Percentiles rank a stretch among this genome's conserved stretches.
phyloP scores from a whole-genome alignment of 208 protist species.

The Acanthamoeba castellanii region DNA sequence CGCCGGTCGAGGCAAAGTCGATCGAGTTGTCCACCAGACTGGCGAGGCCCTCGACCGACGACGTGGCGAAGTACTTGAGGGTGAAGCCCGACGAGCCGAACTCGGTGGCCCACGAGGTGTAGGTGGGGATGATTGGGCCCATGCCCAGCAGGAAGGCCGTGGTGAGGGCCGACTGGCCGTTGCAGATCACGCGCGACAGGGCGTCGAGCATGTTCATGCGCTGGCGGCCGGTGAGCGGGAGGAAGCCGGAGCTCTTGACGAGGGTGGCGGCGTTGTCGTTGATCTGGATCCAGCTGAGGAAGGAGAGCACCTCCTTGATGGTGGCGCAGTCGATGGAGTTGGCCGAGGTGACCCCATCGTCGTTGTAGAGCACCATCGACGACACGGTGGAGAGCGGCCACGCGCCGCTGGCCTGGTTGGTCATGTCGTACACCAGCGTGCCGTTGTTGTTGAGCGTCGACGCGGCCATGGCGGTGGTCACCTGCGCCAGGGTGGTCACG shows the following conservation, averaged over 20 bases:
- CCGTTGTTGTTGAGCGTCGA: neutral
- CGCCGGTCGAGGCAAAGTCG: conserved; percentile 8
- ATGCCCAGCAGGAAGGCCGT: conserved; percentile 24
- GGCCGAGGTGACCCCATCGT: neutral
- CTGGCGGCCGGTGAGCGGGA: neutral
- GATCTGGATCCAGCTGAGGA: neutral
- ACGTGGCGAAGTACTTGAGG: neutral
- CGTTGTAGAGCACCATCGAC: neutral
- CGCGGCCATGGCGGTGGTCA: neutral
- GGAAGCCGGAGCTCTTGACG: neutral
- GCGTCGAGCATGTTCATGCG: conserved; percentile 14
- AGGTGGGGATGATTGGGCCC: neutral
- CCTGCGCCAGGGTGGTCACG: neutral
- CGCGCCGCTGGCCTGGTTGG: neutral
- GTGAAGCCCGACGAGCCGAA: conserved; percentile 39
- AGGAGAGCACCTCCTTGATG: conserved; percentile 5
- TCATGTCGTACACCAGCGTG: neutral
- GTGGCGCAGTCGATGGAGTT: neutral
- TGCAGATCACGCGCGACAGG: neutral
- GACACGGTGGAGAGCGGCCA: neutral
- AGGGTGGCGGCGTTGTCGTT: neutral
- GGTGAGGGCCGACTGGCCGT: conserved; percentile 1
- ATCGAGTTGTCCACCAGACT: neutral
- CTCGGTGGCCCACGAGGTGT: conserved; percentile 22
- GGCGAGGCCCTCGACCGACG: neutral